Base-by-base conservation (phyloP, 345 rosid genomes). In the Citrus cavaleriei region DNA sequence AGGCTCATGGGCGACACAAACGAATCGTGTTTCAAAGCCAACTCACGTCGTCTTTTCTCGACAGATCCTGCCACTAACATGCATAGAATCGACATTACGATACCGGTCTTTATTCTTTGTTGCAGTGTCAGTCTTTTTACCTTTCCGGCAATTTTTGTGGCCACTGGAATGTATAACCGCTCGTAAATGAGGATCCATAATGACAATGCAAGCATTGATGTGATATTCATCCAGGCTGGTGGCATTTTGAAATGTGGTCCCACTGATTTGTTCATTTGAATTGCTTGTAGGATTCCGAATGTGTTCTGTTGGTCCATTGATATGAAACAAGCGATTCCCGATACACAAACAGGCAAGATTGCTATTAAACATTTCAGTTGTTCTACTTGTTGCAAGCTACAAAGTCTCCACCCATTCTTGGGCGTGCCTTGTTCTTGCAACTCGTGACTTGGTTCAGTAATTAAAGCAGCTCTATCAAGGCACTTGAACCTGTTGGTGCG, bases 361-460 rank as follows among this genome's bases (percentile, higher is more conserved):
- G 78, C 87, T 21, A 90, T 25, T 38, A 91, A 72, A 28, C 88
- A 86, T 72, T 91, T 91, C 64, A 92, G 71, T 49, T 87, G 86
- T 69, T 92, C 93, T 32, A 93, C 95, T 66, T 89, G 89, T 6
- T 89, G 93, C 12, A 92, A 32, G 28, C 89, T 88, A 19, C 97
- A 90, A 57, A 92, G 69, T 69, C 88, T 87, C 97, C 93, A 92
- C 14, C 84, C 74, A 68, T 82, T 73, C 75, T 70, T 89, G 7
- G 95, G 79, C 64, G 16, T 70, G 5, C 91, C 91, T 27, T 77
- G 78, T 19, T 69, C 77, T 59, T 88, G 85, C 78, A 92, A 28
- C 80, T 93, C 96, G 4, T 13, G 16, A 24, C 83, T 83, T 3
- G 85, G 82, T 58, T 87, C 83, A 16, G 55, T 68, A 25, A 92